A percentile compares a stretch with the other conserved stretches of the same genome.
phyloP scores from a whole-genome alignment of 352 stramenopile genomes.

The Pythium pectinolyticum region DNA sequence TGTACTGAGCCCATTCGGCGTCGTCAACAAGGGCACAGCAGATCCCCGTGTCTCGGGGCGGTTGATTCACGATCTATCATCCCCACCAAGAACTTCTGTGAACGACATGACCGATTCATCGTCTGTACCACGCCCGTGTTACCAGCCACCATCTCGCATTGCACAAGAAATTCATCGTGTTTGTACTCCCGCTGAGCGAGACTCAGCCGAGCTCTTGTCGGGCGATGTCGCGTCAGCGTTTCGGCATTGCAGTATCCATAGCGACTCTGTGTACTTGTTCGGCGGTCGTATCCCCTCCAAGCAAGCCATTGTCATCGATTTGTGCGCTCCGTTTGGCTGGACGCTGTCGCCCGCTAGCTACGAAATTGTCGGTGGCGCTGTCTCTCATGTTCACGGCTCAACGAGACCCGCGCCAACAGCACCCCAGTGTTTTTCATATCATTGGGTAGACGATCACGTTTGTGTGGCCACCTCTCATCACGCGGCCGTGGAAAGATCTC shows the following conservation, averaged over 20 bases:
- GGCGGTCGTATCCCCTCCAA: background rate
- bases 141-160: slow-evolving; percentile 12
- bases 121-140: background rate
- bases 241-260: slow-evolving; percentile 20
- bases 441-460: slow-evolving; percentile 32
- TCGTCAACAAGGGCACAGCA: slow-evolving; percentile 20
- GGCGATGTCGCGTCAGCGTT: slow-evolving; percentile 21
- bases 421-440: slow-evolving; percentile 14
- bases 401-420: background rate
- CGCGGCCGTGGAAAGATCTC: slow-evolving; percentile 5
- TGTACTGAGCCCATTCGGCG: slow-evolving; percentile 21
- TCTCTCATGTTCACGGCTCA: slow-evolving; percentile 17
- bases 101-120: slow-evolving; percentile 5
- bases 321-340: slow-evolving; percentile 17
- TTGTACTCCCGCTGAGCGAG: background rate
- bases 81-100: background rate
- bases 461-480: slow-evolving; percentile 10
- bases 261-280: slow-evolving; percentile 7
- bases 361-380: slow-evolving; percentile 16
- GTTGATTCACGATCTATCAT: slow-evolving; percentile 27
- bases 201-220: background rate
- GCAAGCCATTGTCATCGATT: slow-evolving; percentile 25
- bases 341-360: slow-evolving; percentile 14
- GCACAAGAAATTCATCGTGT: background rate
- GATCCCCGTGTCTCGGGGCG: slow-evolving; percentile 1